Evolutionary conservation across 1,284 basidiomycete genomes (phyloP).

Genomic region (Fomitopsis pinicola): DNA sequence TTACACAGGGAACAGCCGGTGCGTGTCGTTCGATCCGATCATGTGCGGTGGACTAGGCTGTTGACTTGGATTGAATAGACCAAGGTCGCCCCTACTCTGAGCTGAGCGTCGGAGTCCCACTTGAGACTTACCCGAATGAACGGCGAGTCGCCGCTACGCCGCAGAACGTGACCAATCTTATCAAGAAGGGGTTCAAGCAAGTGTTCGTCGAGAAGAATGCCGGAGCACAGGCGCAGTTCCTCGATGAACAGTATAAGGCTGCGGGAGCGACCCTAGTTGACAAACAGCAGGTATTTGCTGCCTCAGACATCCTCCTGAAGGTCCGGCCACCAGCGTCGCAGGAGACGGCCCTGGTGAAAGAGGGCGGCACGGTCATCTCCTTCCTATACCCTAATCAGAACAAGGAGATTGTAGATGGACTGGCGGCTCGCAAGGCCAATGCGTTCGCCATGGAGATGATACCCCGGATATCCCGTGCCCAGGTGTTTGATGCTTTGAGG

Average conservation of each 20-base stretch:
- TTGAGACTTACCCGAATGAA: conserved; percentile 72
- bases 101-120: conserved; percentile 73
- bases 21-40: conserved; percentile 7
- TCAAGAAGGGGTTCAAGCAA: conserved; percentile 75
- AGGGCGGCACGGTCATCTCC: conserved; percentile 77
- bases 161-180: conserved; percentile 64
- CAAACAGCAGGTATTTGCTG: conserved; percentile 55
- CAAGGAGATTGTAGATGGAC: conserved; percentile 61
- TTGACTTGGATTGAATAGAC: background rate
- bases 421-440: conserved; percentile 61
- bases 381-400: conserved; percentile 83
- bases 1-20: conserved; percentile 20
- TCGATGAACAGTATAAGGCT: conserved; percentile 70
- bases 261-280: conserved; percentile 77
- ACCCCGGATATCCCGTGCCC: conserved; percentile 82
- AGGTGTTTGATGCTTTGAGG: conserved; percentile 84
- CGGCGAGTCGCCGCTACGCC: conserved; percentile 78
- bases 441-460: conserved; percentile 84
- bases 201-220: conserved; percentile 73
- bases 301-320: conserved; percentile 77
- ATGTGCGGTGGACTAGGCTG: background rate
- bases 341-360: conserved; percentile 57
- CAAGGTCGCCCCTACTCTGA: conserved; percentile 66
- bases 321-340: conserved; percentile 67
- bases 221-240: conserved; percentile 69